phyloP scores from a whole-genome alignment of 768 basidiomycete species.

The Mycena chlorophos region DNA sequence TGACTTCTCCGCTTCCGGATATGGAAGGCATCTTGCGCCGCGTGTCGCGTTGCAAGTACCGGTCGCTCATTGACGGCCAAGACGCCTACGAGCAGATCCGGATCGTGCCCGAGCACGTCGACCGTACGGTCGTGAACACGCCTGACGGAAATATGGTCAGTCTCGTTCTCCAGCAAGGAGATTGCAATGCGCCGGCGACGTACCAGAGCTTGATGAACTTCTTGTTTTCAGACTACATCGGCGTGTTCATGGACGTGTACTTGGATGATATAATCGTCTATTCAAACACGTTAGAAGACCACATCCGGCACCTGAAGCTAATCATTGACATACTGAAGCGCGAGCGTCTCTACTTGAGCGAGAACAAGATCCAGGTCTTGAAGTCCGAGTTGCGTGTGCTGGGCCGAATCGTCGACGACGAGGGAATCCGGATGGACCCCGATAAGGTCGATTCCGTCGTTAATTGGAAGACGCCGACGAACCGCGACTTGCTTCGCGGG shows the following conservation, averaged over 20 bases:
- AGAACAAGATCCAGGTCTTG: slow-evolving; percentile 27
- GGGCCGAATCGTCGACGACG: slow-evolving; percentile 28
- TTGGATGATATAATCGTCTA: slow-evolving; percentile 28
- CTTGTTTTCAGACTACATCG: slow-evolving; percentile 7
- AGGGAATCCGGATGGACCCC: slow-evolving; percentile 32
- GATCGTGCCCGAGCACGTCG: slow-evolving; percentile 28
- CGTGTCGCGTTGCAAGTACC: too few relatives aligned
- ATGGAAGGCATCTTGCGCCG: too few relatives aligned
- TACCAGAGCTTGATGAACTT: slow-evolving; percentile 38
- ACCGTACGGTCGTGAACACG: slow-evolving; percentile 23
- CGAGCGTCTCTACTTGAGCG: slow-evolving; percentile 29
- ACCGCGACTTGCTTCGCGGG: slow-evolving; percentile 23
- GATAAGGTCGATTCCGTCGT: slow-evolving; percentile 30
- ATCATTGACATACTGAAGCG: slow-evolving; percentile 27
- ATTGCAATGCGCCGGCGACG: slow-evolving; percentile 14
- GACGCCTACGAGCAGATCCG: too few relatives aligned
- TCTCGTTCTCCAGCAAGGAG: slow-evolving; percentile 30
- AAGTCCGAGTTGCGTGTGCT: slow-evolving; percentile 24
- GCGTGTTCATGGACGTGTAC: slow-evolving; percentile 12
- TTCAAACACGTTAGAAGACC: slow-evolving; percentile 30
- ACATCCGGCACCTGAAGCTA: slow-evolving; percentile 26
- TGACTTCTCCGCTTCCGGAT: too few relatives aligned
- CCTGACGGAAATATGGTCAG: slow-evolving; percentile 33
- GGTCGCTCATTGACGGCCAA: too few relatives aligned
- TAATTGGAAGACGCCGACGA: too few relatives aligned